Evolutionary conservation across 208 protist species (phyloP), one percentile per base, ranked within the genome.

Genomic region (Wallacemonas sp.): DNA sequence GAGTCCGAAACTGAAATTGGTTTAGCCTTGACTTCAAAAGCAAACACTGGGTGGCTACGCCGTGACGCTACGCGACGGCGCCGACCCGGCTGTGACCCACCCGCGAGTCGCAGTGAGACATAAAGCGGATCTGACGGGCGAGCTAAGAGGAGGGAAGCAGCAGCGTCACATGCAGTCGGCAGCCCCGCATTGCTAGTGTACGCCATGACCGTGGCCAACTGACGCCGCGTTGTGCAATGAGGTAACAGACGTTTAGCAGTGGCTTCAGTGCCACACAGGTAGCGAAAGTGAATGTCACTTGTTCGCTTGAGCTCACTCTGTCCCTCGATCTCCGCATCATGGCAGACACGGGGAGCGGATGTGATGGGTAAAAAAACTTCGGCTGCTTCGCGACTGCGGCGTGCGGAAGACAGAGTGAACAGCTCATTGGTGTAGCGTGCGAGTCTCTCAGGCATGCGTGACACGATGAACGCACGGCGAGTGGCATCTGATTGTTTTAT

Each of bases 141-240:
- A 12, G 61, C 6, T 19, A 22, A 21, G 19, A 70, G 27, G 1
- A 73, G 15, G 9, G 45, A 41, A 36, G 15, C 39, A n/a, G 79
- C 60, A n/a, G 67, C 74, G 15, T 58, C 30, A 12, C 88, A 64
- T 1, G 71, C 45, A n/a, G 72, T 4, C 12, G 9, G 4, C 11
- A 68, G 2, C 11, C 68, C 60, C 1, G 72, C 72, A 14, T 60
- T 39, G 15, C 45, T 47, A 1, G 83, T 83, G 61, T 80, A 68
- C 8, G 62, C 69, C 79, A 93, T 84, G 1, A 88, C 53, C 3
- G 68, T 67, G 1, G 54, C 63, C 0, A 82, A 67, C 39, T 83
- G 67, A 45, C 71, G 69, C 9, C 53, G 73, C 0, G 70, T 81
- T 21, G 62, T 51, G 63, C 74, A 86, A n/a, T 72, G 58, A 1